phyloP scores from a whole-genome alignment of 208 protist genomes.

The Acanthamoeba polyphaga region DNA sequence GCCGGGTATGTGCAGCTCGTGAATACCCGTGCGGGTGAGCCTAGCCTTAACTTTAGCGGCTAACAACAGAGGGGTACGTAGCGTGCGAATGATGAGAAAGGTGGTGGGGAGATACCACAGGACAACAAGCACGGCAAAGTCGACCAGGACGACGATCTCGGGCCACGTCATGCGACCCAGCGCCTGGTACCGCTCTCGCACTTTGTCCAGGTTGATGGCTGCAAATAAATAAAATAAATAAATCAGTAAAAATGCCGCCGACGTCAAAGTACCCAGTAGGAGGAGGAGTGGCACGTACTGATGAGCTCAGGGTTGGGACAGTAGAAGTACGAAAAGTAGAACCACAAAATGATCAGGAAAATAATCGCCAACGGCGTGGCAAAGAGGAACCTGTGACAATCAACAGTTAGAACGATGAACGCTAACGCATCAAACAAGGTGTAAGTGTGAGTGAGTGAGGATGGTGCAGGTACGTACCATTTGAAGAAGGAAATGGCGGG shows the following conservation, averaged over 20 bases:
- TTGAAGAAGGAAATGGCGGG: conserved; percentile 56
- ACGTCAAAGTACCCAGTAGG: neutral
- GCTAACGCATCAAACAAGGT: neutral
- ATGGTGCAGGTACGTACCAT: neutral
- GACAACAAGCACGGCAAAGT: conserved; percentile 24
- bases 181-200: conserved; percentile 7
- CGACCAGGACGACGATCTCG: conserved; percentile 4
- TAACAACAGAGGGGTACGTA: neutral
- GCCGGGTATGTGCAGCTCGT: conserved; percentile 6
- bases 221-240: neutral
- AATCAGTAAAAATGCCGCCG: neutral
- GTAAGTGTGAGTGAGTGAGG: too few relatives aligned
- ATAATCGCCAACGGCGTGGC: neutral
- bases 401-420: neutral
- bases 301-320: neutral
- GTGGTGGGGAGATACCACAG: neutral
- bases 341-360: neutral
- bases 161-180: conserved; percentile 28
- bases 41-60: neutral
- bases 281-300: neutral
- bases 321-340: conserved; percentile 30
- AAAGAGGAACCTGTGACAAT: neutral
- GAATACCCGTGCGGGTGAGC: conserved; percentile 49
- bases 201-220: conserved; percentile 43
- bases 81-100: neutral